Evolutionary conservation across 2,329 filamentous ascomycete species (phyloP).

Genomic region (Exophiala mesophila): DNA sequence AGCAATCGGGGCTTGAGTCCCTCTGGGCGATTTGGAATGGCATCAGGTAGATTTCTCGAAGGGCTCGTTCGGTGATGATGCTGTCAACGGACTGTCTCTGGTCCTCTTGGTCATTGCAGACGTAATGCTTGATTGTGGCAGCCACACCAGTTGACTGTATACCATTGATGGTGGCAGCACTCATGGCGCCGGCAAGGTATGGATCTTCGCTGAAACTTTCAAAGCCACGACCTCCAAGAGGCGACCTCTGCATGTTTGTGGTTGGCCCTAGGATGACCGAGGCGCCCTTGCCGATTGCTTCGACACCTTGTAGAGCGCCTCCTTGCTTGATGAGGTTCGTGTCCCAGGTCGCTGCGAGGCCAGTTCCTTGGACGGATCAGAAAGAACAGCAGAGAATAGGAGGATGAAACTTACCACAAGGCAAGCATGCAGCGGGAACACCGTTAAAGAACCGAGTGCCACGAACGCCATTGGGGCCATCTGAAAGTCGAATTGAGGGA

Average conservation of each 20-base stretch:
- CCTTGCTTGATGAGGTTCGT: constrained; percentile 63
- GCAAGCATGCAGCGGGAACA: constrained; percentile 67
- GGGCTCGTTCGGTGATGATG: constrained; percentile 47
- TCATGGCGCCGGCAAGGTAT: constrained; percentile 67
- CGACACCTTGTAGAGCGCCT: constrained; percentile 65
- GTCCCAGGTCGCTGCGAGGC: constrained; percentile 76
- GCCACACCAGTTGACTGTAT: constrained; percentile 69
- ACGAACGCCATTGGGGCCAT: constrained; percentile 66
- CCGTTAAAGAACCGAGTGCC: constrained; percentile 66
- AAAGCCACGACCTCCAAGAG: constrained; percentile 78
- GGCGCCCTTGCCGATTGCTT: constrained; percentile 67
- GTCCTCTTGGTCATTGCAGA: constrained; percentile 45
- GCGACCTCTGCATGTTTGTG: constrained; percentile 75
- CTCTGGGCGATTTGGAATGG: constrained; percentile 59
- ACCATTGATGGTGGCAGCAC: constrained; percentile 66
- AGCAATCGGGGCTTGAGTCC: constrained; percentile 50
- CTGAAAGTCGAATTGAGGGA: constrained; percentile 61
- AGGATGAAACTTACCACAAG: constrained; percentile 44
- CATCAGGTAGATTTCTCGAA: constrained; percentile 60
- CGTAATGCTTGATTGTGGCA: constrained; percentile 68
- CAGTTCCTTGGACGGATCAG: constrained; percentile 50
- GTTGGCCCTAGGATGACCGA: constrained; percentile 72
- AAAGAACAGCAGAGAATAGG: too few relatives aligned
- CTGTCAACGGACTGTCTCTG: constrained; percentile 40
- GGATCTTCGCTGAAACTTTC: constrained; percentile 85